These are phyloP conservation scores for Pseudocercospora vitis DNA, from an alignment of 2,329 filamentous ascomycete species.

Conservation along the genomic window DNA sequence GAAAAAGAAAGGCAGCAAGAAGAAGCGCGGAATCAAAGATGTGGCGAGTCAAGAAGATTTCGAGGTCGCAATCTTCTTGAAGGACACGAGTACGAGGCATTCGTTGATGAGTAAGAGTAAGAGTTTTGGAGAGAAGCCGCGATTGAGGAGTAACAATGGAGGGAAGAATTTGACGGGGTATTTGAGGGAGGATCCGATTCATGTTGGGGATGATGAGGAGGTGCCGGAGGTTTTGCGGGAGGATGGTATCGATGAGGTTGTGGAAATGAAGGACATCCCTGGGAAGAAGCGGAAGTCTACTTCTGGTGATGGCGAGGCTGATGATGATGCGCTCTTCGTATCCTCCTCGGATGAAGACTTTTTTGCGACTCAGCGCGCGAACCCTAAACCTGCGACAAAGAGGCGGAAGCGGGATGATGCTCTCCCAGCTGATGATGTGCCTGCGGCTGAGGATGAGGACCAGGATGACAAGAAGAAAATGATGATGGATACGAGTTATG, in stretches of 20 bases:
- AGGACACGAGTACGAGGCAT: slow-evolving; percentile 80
- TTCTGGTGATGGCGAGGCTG: slow-evolving; percentile 23
- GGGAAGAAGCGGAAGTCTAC: slow-evolving; percentile 36
- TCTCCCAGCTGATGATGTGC: slow-evolving; percentile 27
- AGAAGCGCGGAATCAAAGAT: slow-evolving; percentile 82
- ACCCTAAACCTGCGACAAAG: slow-evolving; percentile 27
- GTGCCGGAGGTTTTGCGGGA: slow-evolving; percentile 52
- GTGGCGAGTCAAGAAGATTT: slow-evolving; percentile 87
- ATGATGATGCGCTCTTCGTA: slow-evolving; percentile 40
- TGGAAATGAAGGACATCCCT: slow-evolving; percentile 59
- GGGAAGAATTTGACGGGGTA: slow-evolving; percentile 49
- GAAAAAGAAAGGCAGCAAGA: slow-evolving; percentile 60
- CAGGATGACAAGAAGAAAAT: slow-evolving; percentile 87
- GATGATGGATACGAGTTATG: slow-evolving; percentile 80
- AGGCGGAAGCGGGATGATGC: slow-evolving; percentile 29
- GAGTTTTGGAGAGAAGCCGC: slow-evolving; percentile 53
- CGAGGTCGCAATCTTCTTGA: slow-evolving; percentile 91
- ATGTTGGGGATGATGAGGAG: slow-evolving; percentile 47
- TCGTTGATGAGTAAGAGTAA: slow-evolving; percentile 85
- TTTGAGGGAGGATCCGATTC: slow-evolving; percentile 44
- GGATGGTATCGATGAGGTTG: slow-evolving; percentile 61
- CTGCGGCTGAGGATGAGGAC: slow-evolving; percentile 21
- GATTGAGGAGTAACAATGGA: slow-evolving; percentile 44
- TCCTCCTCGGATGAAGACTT: slow-evolving; percentile 40
- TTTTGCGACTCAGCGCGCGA: slow-evolving; percentile 36